A percentile compares a stretch with the other conserved stretches of the same genome.
Evolutionary conservation across 352 stramenopile genomes (phyloP).

Genomic region (Aphanomyces cochlioides): DNA sequence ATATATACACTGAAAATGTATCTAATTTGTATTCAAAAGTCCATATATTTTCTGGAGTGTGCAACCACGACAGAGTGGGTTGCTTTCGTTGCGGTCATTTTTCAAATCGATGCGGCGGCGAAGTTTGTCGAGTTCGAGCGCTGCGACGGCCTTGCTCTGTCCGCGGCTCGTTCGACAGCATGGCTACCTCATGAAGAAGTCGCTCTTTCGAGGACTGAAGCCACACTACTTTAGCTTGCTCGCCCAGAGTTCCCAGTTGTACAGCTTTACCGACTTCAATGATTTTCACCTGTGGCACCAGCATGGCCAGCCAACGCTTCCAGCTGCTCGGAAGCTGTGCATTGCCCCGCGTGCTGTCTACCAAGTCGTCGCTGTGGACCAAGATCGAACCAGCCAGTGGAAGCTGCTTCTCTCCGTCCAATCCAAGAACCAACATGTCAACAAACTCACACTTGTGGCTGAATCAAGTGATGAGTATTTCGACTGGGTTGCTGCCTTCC

Average conservation of each 20-base stretch:
- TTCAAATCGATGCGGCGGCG: no score
- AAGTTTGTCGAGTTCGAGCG: no score
- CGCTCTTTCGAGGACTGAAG: conserved; percentile 4
- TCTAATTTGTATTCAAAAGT: no score
- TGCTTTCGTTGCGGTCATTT: no score
- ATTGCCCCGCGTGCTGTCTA: neutral
- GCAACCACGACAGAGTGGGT: no score
- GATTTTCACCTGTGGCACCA: conserved; percentile 16
- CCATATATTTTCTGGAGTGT: no score
- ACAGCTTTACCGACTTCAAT: conserved; percentile 11
- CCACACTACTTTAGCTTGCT: conserved; percentile 20
- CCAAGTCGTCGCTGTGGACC: conserved; percentile 22
- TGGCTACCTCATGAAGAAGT: conserved; percentile 20
- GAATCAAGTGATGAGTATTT: conserved; percentile 14
- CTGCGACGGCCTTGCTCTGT: neutral
- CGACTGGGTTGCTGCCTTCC: conserved; percentile 25
- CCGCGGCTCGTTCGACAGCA: conserved; percentile 9
- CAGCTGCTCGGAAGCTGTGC: no score
- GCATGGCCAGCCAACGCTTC: conserved; percentile 2
- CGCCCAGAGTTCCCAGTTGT: conserved; percentile 12
- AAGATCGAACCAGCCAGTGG: neutral
- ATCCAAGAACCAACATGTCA: conserved; percentile 4
- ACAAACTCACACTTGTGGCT: conserved; percentile 17
- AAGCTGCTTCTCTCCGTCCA: conserved; percentile 22
- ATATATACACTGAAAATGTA: no score